Evolutionary conservation across 2,329 filamentous ascomycete species (phyloP).

Genomic region (Claviceps sp.): DNA sequence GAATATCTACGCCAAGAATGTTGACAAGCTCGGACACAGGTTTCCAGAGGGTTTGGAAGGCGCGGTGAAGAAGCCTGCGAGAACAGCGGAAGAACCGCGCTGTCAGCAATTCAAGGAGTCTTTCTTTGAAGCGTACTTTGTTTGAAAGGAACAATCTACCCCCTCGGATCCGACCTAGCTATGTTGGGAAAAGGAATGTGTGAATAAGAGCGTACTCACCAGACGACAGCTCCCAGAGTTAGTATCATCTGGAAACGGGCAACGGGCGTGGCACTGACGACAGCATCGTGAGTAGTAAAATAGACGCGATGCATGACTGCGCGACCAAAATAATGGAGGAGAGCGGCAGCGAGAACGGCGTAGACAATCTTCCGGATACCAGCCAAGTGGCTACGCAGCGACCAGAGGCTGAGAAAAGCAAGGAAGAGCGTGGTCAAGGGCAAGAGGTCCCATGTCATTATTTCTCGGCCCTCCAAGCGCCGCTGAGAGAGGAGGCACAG

Average conservation of each 20-base stretch:
- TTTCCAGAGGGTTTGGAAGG: constrained; percentile 79
- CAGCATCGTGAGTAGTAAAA: constrained; percentile 16
- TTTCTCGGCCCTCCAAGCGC: constrained; percentile 20
- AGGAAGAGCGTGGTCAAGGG: constrained; percentile 27
- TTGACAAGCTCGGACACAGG: constrained; percentile 83
- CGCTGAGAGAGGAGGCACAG: constrained; percentile 1
- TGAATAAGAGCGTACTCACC: constrained; percentile 26
- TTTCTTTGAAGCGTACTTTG: not conserved
- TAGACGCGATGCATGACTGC: constrained; percentile 17
- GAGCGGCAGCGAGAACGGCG: constrained; percentile 18
- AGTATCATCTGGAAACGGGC: constrained; percentile 42
- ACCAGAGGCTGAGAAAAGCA: constrained; percentile 24
- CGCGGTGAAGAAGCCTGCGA: constrained; percentile 66
- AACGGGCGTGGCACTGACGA: constrained; percentile 33
- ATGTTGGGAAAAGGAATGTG: not conserved
- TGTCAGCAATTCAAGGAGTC: not conserved
- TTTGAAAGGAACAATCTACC: not conserved
- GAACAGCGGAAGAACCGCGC: not conserved
- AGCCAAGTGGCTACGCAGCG: constrained; percentile 21
- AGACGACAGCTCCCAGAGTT: constrained; percentile 37
- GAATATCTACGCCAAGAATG: constrained; percentile 87
- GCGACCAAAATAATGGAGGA: constrained; percentile 21
- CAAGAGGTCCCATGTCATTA: constrained; percentile 30
- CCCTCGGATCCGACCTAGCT: too few relatives aligned
- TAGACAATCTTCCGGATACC: constrained; percentile 19